Evolutionary conservation across 2,329 filamentous ascomycete genomes (phyloP).

Genomic region (Elsinoe perseae): DNA sequence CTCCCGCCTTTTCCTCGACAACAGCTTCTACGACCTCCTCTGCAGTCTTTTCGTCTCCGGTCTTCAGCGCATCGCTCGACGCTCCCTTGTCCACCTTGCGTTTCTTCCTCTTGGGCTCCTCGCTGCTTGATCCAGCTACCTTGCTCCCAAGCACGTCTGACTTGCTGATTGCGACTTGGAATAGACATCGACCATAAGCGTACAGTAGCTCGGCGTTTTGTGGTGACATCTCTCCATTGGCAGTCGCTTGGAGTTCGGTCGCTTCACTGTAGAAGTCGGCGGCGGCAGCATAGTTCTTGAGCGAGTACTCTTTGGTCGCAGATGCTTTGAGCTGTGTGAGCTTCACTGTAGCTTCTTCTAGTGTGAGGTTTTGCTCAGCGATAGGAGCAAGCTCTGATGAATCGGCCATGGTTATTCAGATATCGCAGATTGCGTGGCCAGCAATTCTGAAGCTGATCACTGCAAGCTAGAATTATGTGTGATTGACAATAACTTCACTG

Average conservation of each 20-base stretch:
- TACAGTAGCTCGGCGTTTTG: constrained; percentile 93
- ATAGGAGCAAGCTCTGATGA: neutral
- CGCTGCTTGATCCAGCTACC: constrained; percentile 51
- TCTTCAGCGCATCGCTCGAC: constrained; percentile 27
- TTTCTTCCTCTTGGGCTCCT: constrained; percentile 45
- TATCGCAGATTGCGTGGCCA: too few relatives aligned
- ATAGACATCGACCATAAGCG: constrained; percentile 85
- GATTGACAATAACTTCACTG: too few relatives aligned
- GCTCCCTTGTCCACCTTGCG: constrained; percentile 30
- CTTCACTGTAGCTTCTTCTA: constrained; percentile 24
- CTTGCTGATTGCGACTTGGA: constrained; percentile 87
- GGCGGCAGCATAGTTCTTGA: constrained; percentile 80
- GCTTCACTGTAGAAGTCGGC: constrained; percentile 83
- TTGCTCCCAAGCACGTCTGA: constrained; percentile 88
- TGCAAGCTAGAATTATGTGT: too few relatives aligned
- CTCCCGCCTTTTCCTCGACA: constrained; percentile 40
- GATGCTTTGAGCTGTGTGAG: constrained; percentile 65
- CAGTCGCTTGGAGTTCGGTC: constrained; percentile 77
- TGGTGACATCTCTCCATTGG: constrained; percentile 85
- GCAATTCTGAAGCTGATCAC: too few relatives aligned
- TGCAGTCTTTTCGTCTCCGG: constrained; percentile 34
- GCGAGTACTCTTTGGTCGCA: constrained; percentile 75
- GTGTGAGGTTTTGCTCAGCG: constrained; percentile 15
- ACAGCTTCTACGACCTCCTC: constrained; percentile 34
- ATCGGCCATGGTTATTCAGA: constrained; percentile 8